These are phyloP conservation scores for Coelastrella sp. DNA, from an alignment of 139 green algal species.

Conservation along the genomic window DNA sequence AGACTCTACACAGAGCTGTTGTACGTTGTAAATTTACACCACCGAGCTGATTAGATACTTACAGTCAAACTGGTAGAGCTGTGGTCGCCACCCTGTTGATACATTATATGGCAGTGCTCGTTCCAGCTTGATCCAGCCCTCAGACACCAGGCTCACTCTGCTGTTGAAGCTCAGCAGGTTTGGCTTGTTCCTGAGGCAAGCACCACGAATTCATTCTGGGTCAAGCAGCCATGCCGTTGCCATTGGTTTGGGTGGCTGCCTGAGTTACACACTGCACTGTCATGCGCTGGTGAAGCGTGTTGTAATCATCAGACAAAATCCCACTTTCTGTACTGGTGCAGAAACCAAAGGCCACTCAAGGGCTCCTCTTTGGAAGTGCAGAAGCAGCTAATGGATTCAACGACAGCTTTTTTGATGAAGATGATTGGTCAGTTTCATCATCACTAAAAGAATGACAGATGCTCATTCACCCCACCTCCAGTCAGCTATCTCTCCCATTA, in stretches of 20 bases:
- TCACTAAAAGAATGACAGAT: neutral
- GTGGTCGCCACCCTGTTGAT: neutral
- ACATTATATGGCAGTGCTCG: conserved; percentile 38
- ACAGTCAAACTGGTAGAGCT: conserved; percentile 38
- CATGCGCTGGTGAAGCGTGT: no score
- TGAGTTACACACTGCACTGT: no score
- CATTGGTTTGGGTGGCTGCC: neutral
- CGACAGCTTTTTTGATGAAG: no score
- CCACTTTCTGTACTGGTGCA: no score
- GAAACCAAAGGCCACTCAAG: no score
- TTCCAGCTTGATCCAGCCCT: conserved; percentile 36
- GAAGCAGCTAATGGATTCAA: no score
- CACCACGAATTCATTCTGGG: no score
- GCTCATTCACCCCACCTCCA: neutral
- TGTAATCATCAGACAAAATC: no score
- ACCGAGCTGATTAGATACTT: no score
- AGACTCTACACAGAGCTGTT: no score
- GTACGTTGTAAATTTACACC: neutral
- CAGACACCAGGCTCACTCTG: conserved; percentile 1
- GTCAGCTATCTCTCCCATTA: neutral
- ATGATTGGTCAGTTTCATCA: neutral
- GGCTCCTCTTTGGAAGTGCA: no score
- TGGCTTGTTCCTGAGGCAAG: neutral
- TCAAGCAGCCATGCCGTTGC: neutral
- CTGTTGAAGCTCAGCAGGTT: conserved; percentile 43